Evolutionary conservation across 768 basidiomycete genomes (phyloP).

Genomic region (Boletus subcaerulescens): DNA sequence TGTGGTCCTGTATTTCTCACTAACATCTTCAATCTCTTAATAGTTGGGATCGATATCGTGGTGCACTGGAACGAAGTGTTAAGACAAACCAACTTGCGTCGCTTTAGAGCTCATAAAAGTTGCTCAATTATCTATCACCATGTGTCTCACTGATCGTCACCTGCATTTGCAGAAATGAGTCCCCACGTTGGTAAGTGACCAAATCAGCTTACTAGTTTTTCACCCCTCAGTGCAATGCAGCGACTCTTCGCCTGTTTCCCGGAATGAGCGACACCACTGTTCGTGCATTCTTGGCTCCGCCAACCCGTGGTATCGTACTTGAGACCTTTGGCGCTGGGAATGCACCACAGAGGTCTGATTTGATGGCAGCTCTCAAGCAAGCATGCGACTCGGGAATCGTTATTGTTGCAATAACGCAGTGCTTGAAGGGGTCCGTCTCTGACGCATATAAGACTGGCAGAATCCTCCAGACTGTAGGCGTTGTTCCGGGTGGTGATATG

Average conservation of each 20-base stretch:
- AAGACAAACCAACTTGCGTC: constrained; percentile 72
- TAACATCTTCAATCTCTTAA: constrained; percentile 3
- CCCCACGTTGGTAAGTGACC: constrained; percentile 68
- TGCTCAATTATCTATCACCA: background rate
- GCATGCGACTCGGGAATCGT: constrained; percentile 83
- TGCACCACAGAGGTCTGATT: constrained; percentile 76
- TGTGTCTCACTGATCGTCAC: constrained; percentile 10
- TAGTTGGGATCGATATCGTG: constrained; percentile 86
- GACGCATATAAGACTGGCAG: constrained; percentile 81
- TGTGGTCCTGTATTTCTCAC: background rate
- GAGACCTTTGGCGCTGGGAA: constrained; percentile 95
- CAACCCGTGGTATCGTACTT: constrained; percentile 77
- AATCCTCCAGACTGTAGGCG: constrained; percentile 65
- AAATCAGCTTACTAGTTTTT: background rate
- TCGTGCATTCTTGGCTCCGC: constrained; percentile 70
- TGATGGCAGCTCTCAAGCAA: constrained; percentile 72
- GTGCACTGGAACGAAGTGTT: constrained; percentile 90
- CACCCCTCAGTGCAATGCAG: constrained; percentile 38
- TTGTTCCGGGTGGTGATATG: constrained; percentile 88
- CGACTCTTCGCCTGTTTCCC: constrained; percentile 81
- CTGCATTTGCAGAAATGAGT: constrained; percentile 57
- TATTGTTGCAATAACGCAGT: constrained; percentile 91
- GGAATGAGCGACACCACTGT: constrained; percentile 77
- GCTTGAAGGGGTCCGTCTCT: constrained; percentile 81
- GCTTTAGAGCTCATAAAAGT: constrained; percentile 84